These are phyloP conservation scores for Cercospora janseana DNA, from an alignment of 2,329 filamentous ascomycete genomes.

Conservation along the genomic window DNA sequence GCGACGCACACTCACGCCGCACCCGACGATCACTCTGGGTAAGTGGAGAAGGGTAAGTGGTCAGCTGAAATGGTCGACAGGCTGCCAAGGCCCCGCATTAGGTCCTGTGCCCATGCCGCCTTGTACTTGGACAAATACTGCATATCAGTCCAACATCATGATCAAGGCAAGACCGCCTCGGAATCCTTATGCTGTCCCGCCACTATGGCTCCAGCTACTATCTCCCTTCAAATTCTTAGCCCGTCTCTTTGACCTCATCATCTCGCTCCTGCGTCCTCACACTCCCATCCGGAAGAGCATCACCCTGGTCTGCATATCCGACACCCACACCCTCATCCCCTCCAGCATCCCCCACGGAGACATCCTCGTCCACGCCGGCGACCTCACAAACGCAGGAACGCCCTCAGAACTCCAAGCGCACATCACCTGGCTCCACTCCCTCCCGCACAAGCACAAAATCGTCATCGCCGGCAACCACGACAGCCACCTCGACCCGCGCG, in stretches of 20 bases:
- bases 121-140: too few relatives aligned
- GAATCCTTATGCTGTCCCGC: conserved; percentile 27
- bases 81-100: not conserved
- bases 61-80: too few relatives aligned
- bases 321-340: conserved; percentile 69
- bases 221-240: conserved; percentile 43
- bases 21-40: too few relatives aligned
- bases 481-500: conserved; percentile 73
- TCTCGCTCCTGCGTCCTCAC: conserved; percentile 66
- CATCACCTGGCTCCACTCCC: conserved; percentile 73
- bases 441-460: conserved; percentile 77
- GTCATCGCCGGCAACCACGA: conserved; percentile 88
- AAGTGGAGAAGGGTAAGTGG: too few relatives aligned
- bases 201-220: conserved; percentile 29
- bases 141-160: conserved; percentile 8
- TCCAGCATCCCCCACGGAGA: conserved; percentile 69
- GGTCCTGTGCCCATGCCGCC: too few relatives aligned
- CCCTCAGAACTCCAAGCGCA: conserved; percentile 74
- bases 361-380: conserved; percentile 84
- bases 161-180: conserved; percentile 19
- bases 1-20: too few relatives aligned
- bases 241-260: conserved; percentile 45
- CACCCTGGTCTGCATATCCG: conserved; percentile 81
- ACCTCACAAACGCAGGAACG: conserved; percentile 73
- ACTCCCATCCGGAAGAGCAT: conserved; percentile 59